Conservation (phyloP, 106 monocot species). For the Hemerocallis citrina region DNA sequence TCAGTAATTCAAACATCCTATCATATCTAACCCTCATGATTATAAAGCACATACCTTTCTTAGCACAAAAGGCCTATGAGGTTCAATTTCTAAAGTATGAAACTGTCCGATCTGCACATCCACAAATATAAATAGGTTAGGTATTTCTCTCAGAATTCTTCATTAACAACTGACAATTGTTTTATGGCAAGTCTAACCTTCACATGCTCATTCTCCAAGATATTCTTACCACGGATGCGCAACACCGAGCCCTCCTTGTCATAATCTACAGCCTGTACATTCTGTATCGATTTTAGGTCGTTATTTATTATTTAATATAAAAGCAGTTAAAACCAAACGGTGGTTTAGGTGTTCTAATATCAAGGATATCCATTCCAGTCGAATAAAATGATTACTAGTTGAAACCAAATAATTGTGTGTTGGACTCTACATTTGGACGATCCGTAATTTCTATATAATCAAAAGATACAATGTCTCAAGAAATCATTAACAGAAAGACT, state of each 20-base stretch:
- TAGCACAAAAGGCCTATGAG: conserved; percentile 71
- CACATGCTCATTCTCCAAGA: conserved; percentile 84
- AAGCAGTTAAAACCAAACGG: too few relatives aligned
- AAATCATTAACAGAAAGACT: not conserved
- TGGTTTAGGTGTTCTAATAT: not conserved
- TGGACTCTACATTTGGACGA: not conserved
- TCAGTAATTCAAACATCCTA: not conserved
- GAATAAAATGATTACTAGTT: not conserved
- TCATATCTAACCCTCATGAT: not conserved
- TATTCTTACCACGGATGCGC: conserved; percentile 86
- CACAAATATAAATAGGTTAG: not conserved
- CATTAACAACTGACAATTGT: not conserved
- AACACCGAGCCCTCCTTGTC: conserved; percentile 81
- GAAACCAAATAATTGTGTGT: too few relatives aligned
- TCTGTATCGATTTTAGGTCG: not conserved
- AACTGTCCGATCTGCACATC: conserved; percentile 81
- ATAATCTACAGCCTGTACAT: conserved; percentile 68
- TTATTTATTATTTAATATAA: not conserved
- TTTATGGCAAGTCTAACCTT: conserved; percentile 38
- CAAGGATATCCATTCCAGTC: not conserved
- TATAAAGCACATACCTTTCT: conserved; percentile 50
- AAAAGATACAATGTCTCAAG: not conserved
- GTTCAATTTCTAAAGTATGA: conserved; percentile 87
- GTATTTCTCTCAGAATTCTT: not conserved
- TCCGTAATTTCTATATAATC: not conserved